A percentile compares a stretch with the other conserved stretches of the same genome.
phyloP scores from a whole-genome alignment of 148 eudicot species.

The Rhododendron simsii region DNA sequence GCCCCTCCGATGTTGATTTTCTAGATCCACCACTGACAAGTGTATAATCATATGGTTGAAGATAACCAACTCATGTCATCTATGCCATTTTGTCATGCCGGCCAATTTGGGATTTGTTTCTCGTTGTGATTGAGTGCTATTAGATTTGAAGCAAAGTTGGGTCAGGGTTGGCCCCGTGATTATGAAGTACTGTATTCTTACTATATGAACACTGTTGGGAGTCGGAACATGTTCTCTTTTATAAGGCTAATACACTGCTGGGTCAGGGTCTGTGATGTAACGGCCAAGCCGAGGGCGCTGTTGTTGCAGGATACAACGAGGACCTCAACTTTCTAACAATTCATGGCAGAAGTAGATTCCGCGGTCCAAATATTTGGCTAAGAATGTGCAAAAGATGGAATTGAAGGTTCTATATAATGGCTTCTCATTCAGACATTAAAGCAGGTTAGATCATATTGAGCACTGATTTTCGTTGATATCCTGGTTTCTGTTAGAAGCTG shows the following conservation, averaged over 20 bases:
- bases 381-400: conserved; percentile 80
- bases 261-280: conserved; percentile 7
- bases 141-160: not conserved
- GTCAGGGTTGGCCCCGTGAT: not conserved
- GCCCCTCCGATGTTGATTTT: too few species aligned
- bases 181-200: too few species aligned
- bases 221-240: not conserved
- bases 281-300: conserved; percentile 68
- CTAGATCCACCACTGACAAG: not conserved
- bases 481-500: not conserved
- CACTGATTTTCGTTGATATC: not conserved
- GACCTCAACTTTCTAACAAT: conserved; percentile 92
- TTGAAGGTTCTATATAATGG: conserved; percentile 86
- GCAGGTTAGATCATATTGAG: conserved; percentile 46
- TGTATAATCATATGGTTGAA: not conserved
- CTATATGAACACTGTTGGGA: not conserved
- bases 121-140: not conserved
- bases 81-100: not conserved
- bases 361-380: conserved; percentile 87
- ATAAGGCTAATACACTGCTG: not conserved
- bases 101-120: not conserved
- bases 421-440: conserved; percentile 93
- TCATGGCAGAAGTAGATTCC: conserved; percentile 92
- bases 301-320: conserved; percentile 92
- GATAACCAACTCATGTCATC: not conserved